phyloP scores from a whole-genome alignment of 768 basidiomycete genomes.

The Xerocomellus intermedius region DNA sequence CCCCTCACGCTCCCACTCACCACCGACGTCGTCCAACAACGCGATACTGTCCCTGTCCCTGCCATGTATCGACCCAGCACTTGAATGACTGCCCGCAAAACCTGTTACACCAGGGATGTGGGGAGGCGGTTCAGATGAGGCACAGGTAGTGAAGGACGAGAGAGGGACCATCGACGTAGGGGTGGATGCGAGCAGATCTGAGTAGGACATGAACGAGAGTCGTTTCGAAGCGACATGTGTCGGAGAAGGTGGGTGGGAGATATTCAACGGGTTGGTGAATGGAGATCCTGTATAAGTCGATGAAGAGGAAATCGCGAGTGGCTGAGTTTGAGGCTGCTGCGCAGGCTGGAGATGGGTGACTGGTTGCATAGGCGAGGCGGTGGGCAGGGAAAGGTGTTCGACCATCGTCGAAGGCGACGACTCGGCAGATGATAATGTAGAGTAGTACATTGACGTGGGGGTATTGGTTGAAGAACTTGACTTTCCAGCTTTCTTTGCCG shows the following conservation, averaged over 20 bases:
- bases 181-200: conserved; percentile 76
- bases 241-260: conserved; percentile 45
- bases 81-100: conserved; percentile 33
- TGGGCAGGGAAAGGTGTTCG: conserved; percentile 26
- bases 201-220: conserved; percentile 86
- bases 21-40: conserved; percentile 63
- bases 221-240: conserved; percentile 58
- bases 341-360: conserved; percentile 15
- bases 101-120: conserved; percentile 67
- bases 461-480: conserved; percentile 37
- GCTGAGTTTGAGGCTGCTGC: conserved; percentile 20
- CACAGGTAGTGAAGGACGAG: conserved; percentile 66
- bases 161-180: conserved; percentile 73
- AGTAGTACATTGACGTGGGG: conserved; percentile 51
- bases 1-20: conserved; percentile 88
- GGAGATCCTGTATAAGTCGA: conserved; percentile 30
- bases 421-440: conserved; percentile 37
- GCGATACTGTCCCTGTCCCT: conserved; percentile 41
- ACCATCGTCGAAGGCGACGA: conserved; percentile 41
- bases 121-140: conserved; percentile 61
- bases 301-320: conserved; percentile 19
- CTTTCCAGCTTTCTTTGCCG: conserved; percentile 9
- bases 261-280: conserved; percentile 19
- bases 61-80: conserved; percentile 25
- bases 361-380: conserved; percentile 24